These are phyloP conservation scores for Podaxis sp. DNA, from an alignment of 768 basidiomycete genomes.

Conservation along the genomic window DNA sequence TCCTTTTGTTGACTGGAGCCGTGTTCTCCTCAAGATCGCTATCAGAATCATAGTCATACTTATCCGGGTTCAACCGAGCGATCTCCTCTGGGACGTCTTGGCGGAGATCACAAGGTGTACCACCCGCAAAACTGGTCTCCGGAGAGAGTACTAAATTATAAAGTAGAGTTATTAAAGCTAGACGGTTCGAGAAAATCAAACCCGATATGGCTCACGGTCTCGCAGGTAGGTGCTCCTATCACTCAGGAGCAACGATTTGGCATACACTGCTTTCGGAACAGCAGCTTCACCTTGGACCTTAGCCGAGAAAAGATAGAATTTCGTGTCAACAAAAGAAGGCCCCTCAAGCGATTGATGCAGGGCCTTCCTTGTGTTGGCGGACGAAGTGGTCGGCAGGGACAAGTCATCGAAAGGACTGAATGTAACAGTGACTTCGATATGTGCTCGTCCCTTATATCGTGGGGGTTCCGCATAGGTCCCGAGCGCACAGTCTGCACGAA, in stretches of 20 bases:
- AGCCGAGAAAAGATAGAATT: slow-evolving; percentile 16
- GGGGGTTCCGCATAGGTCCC: slow-evolving; percentile 5
- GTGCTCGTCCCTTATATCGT: background rate
- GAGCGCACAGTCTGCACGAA: background rate
- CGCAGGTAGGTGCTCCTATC: background rate
- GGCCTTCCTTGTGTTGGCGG: background rate
- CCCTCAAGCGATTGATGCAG: slow-evolving; percentile 1
- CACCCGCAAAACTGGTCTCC: background rate
- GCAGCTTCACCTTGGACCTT: background rate
- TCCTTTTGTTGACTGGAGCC: background rate
- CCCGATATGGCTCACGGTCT: background rate
- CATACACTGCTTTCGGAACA: slow-evolving; percentile 6
- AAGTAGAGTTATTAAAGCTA: no score
- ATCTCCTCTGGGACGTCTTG: background rate
- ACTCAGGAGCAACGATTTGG: slow-evolving; percentile 3
- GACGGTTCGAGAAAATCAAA: no score
- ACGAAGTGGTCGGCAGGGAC: background rate
- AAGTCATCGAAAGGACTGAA: background rate
- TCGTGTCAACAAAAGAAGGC: slow-evolving; percentile 13
- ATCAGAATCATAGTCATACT: slow-evolving; percentile 14
- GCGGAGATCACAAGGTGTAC: background rate
- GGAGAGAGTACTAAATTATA: slow-evolving; percentile 8
- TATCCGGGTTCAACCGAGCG: background rate
- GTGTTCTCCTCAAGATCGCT: slow-evolving; percentile 12
- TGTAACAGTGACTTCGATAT: slow-evolving; percentile 1